These are phyloP conservation scores for Paradendryphiella salina DNA, from an alignment of 2,329 filamentous ascomycete species.

Conservation along the genomic window DNA sequence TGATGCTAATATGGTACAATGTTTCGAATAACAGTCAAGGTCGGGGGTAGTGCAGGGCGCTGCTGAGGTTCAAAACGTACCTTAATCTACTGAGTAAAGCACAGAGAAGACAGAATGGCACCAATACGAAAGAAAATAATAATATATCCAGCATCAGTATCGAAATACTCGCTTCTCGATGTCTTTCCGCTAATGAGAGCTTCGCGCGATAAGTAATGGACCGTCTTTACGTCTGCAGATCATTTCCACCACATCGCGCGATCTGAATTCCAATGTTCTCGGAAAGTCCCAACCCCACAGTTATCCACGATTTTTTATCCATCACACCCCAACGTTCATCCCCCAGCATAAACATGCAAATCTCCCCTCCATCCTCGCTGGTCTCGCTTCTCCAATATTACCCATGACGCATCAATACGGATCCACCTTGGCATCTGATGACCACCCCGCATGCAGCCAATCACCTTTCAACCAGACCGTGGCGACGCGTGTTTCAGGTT, in stretches of 20 bases:
- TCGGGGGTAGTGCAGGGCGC: too few species aligned
- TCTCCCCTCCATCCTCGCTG: neutral
- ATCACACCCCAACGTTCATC: neutral
- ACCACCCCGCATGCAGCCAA: neutral
- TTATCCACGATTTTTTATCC: neutral
- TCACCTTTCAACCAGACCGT: neutral
- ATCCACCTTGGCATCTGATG: neutral
- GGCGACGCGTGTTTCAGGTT: slow-evolving; percentile 1
- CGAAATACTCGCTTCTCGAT: neutral
- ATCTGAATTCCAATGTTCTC: neutral
- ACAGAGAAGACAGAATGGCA: too few species aligned
- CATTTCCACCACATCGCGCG: neutral
- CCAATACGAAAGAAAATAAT: too few species aligned
- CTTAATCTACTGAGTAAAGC: too few species aligned
- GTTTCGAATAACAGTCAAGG: too few species aligned
- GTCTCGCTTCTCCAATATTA: neutral
- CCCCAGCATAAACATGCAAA: neutral
- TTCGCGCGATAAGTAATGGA: neutral
- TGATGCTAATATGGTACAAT: too few species aligned
- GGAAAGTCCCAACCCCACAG: neutral
- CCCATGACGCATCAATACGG: neutral
- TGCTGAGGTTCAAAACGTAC: too few species aligned
- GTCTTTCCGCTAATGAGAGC: neutral
- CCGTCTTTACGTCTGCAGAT: neutral
- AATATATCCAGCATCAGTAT: too few species aligned